A percentile compares a stretch with the other conserved stretches of the same genome.
Conservation (phyloP, 176 grass and related monocot genomes). For the Hsuehochloa calcarea region DNA sequence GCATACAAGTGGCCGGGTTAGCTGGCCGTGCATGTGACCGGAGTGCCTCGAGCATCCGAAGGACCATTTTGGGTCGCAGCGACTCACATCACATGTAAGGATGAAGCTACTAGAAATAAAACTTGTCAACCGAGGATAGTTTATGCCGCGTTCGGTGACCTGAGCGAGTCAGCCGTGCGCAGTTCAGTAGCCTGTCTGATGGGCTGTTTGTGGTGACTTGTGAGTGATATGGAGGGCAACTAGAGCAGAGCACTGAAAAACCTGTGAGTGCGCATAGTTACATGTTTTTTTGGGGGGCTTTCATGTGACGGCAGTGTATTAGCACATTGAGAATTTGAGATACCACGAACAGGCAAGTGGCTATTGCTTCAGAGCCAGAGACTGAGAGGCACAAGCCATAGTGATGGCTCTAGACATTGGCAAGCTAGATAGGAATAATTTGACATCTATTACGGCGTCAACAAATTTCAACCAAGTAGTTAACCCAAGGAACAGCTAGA, state of each 20-base stretch:
- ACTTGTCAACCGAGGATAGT: slow-evolving; percentile 3
- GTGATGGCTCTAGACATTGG: background rate
- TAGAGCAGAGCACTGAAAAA: background rate
- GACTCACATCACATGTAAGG: background rate
- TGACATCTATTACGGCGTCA: background rate
- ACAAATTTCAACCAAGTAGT: background rate
- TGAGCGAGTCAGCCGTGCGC: background rate
- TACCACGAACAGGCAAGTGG: background rate
- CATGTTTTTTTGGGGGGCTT: background rate
- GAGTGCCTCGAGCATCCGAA: slow-evolving; percentile 15
- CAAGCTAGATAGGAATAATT: background rate
- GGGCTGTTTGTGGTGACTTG: background rate
- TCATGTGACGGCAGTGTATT: background rate
- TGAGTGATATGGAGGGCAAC: background rate
- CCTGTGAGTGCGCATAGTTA: background rate
- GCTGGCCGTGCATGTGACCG: background rate
- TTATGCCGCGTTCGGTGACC: background rate
- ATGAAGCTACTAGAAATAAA: no score
- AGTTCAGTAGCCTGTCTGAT: background rate
- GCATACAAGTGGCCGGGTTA: background rate
- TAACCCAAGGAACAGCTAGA: background rate
- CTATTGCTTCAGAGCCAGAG: background rate
- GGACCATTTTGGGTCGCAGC: background rate
- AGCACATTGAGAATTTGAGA: background rate
- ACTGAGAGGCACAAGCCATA: background rate